A percentile compares a stretch with the other conserved stretches of the same genome.
phyloP scores from a whole-genome alignment of 139 green algal species.

The Chlamydomonas applanata region DNA sequence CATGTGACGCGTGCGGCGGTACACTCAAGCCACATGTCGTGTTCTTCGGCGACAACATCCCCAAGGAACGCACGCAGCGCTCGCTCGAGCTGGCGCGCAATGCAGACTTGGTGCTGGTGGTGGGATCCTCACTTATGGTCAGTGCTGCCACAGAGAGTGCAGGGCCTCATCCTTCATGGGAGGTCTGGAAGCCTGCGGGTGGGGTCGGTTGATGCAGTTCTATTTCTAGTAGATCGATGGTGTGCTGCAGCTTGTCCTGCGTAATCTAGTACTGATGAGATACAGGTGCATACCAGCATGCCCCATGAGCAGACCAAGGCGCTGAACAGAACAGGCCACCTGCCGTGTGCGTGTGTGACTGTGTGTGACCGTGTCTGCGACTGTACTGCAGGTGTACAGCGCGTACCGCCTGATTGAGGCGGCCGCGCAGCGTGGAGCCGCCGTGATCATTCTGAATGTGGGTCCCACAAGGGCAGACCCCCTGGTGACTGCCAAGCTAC shows the following conservation, averaged over 20 bases:
- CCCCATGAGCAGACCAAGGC: too few species aligned
- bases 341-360: too few species aligned
- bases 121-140: slow-evolving; percentile 23
- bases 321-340: too few species aligned
- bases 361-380: too few species aligned
- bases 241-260: too few species aligned
- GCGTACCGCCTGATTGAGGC: slow-evolving; percentile 79
- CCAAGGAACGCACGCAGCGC: slow-evolving; percentile 29
- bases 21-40: slow-evolving; percentile 86
- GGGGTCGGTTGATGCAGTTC: too few species aligned
- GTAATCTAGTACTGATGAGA: slow-evolving; percentile 52
- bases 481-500: slow-evolving; percentile 69
- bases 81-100: slow-evolving; percentile 25
- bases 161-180: too few species aligned
- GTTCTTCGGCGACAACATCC: slow-evolving; percentile 79
- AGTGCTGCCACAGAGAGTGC: not conserved
- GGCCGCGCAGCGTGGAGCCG: slow-evolving; percentile 48
- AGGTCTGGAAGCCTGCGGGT: too few species aligned
- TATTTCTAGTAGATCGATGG: too few species aligned
- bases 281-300: too few species aligned
- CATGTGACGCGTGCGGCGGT: slow-evolving; percentile 67
- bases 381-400: slow-evolving; percentile 75
- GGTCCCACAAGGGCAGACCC: slow-evolving; percentile 77
- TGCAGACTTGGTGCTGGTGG: slow-evolving; percentile 23
- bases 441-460: slow-evolving; percentile 68